These are phyloP conservation scores for Colletotrichum tanaceti DNA, from an alignment of 2,329 filamentous ascomycete species.

Conservation along the genomic window DNA sequence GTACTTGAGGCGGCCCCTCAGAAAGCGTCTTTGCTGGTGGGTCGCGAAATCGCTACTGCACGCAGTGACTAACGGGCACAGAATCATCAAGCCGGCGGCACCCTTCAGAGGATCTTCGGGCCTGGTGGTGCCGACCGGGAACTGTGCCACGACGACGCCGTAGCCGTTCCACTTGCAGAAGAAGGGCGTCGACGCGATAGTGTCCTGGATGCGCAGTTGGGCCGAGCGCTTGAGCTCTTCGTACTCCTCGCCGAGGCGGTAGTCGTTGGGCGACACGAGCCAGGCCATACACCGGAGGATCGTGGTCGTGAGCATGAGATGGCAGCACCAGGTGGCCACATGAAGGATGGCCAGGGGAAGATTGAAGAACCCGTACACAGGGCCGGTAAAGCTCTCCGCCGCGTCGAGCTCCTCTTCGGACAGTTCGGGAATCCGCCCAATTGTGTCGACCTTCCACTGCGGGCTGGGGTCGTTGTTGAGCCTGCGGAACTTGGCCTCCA, in stretches of 20 bases:
- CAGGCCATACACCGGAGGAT: conserved; percentile 43
- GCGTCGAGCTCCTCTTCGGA: conserved; percentile 38
- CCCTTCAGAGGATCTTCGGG: conserved; percentile 40
- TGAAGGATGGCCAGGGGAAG: conserved; percentile 41
- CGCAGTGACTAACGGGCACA: conserved; percentile 42
- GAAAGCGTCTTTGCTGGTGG: conserved; percentile 40
- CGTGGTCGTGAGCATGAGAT: conserved; percentile 43
- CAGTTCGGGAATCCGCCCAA: conserved; percentile 31
- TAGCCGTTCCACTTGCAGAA: conserved; percentile 43
- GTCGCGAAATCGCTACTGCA: conserved; percentile 42
- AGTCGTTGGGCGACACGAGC: conserved; percentile 42
- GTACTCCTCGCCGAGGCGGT: conserved; percentile 40
- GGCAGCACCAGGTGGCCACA: conserved; percentile 42
- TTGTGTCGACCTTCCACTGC: conserved; percentile 37
- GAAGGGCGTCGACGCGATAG: conserved; percentile 41
- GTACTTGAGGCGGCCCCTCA: conserved; percentile 40
- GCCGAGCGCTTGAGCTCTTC: conserved; percentile 39
- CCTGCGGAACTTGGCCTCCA: conserved; percentile 37
- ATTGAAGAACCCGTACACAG: conserved; percentile 42
- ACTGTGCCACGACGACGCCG: conserved; percentile 37
- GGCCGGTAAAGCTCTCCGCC: conserved; percentile 32
- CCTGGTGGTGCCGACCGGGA: conserved; percentile 38
- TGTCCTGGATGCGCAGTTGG: conserved; percentile 40
- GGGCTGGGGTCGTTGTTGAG: conserved; percentile 40
- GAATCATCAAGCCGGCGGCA: conserved; percentile 41